These are phyloP conservation scores for Alternaria viburni DNA, from an alignment of 2,329 filamentous ascomycete genomes.

Conservation along the genomic window DNA sequence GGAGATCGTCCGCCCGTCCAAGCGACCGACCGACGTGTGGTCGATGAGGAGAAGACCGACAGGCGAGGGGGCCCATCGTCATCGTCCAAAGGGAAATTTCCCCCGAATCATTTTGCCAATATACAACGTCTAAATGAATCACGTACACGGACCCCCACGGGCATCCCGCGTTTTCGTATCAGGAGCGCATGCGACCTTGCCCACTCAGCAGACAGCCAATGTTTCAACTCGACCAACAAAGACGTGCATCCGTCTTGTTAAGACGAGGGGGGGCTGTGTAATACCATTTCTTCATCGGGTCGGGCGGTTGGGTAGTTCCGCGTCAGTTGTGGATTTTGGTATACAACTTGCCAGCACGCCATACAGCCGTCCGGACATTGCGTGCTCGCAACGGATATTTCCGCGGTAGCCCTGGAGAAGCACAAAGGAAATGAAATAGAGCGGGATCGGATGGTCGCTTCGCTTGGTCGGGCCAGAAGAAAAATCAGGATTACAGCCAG, in stretches of 20 bases:
- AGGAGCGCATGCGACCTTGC: conserved; percentile 19
- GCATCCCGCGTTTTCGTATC: conserved; percentile 27
- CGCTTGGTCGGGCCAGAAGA: not conserved
- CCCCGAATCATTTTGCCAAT: conserved; percentile 16
- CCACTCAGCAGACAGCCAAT: conserved; percentile 4
- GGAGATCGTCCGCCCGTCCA: conserved; percentile 21
- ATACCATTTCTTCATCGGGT: conserved; percentile 10
- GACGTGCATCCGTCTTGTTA: conserved; percentile 8
- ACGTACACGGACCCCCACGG: conserved; percentile 36
- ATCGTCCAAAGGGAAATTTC: conserved; percentile 1
- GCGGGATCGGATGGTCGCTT: conserved; percentile 10
- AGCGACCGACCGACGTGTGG: conserved; percentile 3
- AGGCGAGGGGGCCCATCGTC: not conserved
- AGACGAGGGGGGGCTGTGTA: conserved; percentile 4
- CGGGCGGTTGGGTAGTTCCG: conserved; percentile 19
- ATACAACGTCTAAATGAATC: conserved; percentile 36
- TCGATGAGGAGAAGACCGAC: not conserved
- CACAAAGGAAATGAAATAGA: not conserved
- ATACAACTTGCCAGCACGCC: not conserved
- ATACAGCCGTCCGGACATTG: conserved; percentile 7
- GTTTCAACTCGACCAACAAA: conserved; percentile 12
- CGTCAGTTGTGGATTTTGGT: conserved; percentile 5
- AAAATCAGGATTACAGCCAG: conserved; percentile 2
- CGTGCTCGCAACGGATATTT: conserved; percentile 12
- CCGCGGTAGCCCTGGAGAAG: conserved; percentile 14